Conservation (phyloP, 495 filamentous ascomycete genomes). For the Xylaria sp. region DNA sequence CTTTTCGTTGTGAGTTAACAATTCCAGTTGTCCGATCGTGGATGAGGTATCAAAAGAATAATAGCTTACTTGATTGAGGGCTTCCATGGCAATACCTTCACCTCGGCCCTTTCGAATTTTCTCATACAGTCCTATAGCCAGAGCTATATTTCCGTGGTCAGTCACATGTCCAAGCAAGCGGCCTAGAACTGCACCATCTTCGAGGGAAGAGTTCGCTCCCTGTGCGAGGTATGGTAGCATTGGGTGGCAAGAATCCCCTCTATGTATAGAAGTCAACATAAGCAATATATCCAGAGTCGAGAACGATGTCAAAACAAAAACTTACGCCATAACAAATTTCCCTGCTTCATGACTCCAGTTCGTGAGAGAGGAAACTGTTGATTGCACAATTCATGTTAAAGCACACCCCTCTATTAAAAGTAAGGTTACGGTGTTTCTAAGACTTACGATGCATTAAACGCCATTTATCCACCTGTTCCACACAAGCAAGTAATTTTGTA, state of each 20-base stretch:
- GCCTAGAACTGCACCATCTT: slow-evolving; percentile 62
- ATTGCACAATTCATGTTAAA: neutral
- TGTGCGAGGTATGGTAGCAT: slow-evolving; percentile 75
- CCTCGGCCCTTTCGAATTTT: slow-evolving; percentile 65
- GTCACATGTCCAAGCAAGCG: slow-evolving; percentile 61
- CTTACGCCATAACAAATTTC: slow-evolving; percentile 6
- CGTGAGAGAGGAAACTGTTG: neutral
- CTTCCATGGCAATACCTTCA: slow-evolving; percentile 61
- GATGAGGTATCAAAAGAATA: neutral
- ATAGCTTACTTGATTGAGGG: neutral
- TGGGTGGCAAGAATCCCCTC: slow-evolving; percentile 57
- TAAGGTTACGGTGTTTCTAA: neutral
- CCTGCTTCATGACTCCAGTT: neutral
- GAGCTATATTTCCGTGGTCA: slow-evolving; percentile 49
- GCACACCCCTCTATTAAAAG: neutral
- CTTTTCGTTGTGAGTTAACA: neutral
- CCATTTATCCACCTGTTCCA: slow-evolving; percentile 1
- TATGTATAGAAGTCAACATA: neutral
- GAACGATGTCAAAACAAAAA: neutral
- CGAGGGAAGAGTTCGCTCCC: slow-evolving; percentile 60
- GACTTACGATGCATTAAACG: neutral
- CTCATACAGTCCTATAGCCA: slow-evolving; percentile 64
- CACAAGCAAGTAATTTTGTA: neutral
- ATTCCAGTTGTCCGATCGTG: neutral
- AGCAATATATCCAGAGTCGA: neutral